A percentile compares a stretch with the other conserved stretches of the same genome.
Conservation (phyloP, 2,329 filamentous ascomycete species). For the Aspergillus neotritici region DNA sequence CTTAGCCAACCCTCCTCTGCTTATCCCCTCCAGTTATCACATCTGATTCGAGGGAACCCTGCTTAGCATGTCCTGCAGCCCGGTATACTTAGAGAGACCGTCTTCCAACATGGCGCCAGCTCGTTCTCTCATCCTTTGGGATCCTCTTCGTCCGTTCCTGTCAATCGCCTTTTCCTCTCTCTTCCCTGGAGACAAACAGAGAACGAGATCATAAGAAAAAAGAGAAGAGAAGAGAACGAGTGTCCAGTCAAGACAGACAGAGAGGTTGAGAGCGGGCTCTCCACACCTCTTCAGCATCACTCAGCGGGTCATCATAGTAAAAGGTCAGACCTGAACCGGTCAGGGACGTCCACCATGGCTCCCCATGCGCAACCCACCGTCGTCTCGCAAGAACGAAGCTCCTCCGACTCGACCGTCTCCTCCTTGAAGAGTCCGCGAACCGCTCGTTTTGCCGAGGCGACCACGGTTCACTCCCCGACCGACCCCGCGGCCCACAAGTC, state of each 20-base stretch:
- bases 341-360: conserved; percentile 19
- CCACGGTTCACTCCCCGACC: conserved; percentile 58
- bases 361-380: conserved; percentile 23
- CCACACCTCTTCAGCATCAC: conserved; percentile 18
- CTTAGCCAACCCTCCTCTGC: too few relatives aligned
- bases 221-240: conserved; percentile 2
- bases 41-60: too few relatives aligned
- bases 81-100: too few relatives aligned
- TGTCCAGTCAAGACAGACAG: background rate
- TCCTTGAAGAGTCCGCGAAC: conserved; percentile 50
- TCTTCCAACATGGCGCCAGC: too few relatives aligned
- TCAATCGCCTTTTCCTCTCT: too few relatives aligned
- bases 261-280: conserved; percentile 33
- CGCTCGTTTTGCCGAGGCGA: conserved; percentile 61
- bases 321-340: conserved; percentile 13
- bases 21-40: too few relatives aligned
- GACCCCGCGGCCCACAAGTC: conserved; percentile 42
- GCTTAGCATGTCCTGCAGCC: too few relatives aligned
- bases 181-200: background rate
- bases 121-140: too few relatives aligned
- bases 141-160: too few relatives aligned
- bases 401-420: conserved; percentile 28
- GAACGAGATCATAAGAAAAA: too few relatives aligned
- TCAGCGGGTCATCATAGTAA: background rate
- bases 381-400: conserved; percentile 21